Base-by-base conservation (phyloP, 352 stramenopile species). In the Saprolegnia parasitica region DNA sequence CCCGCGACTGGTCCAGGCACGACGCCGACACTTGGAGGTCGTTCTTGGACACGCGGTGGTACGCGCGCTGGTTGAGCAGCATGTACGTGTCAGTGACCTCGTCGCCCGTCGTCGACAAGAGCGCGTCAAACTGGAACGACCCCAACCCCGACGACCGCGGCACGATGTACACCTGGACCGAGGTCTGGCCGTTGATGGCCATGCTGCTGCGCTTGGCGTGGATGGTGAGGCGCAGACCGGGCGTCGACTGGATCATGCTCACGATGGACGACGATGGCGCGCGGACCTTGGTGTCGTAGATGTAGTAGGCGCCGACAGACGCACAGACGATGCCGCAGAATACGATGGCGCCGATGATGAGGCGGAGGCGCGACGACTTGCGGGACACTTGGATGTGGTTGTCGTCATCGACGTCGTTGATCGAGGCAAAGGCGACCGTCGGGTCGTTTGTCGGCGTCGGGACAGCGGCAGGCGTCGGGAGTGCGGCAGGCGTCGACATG, bases 161-260 rank as follows among this genome's bases (percentile, higher is more conserved):
- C 16, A 81, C 75, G 65, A 82, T 21, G 55, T 62, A 76, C 37
- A 85, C 70, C 26, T 80, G 72, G 18, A 86, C 83, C 56, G 61
- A 72, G 55, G 73, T 74, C 39, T 76, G 42, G n/a, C 78, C 76
- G 56, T 86, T 79, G 47, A 85, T 71, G 16, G 74, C 71, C 78
- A 88, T 86, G 21, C 78, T 77, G 55, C 68, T 74, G 23, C 81
- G 78, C 60, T 86, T 81, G 67, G 82, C 76, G 40, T 76, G 74
- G 75, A 88, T 79, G 8, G 56, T 72, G 8, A 85, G 67, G 21
- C 74, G 76, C 52, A 83, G 61, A 16, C 71, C 80, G 18, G 76
- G 63, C 26, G 80, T 66, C 23, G 74, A 13, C 35, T 62, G 55
- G 55, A 62, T 62, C 21, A 46, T 10, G 55, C 55, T 62, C 24